These are phyloP conservation scores for Chenopodium suecicum DNA, from an alignment of 148 eudicot species.

Conservation along the genomic window DNA sequence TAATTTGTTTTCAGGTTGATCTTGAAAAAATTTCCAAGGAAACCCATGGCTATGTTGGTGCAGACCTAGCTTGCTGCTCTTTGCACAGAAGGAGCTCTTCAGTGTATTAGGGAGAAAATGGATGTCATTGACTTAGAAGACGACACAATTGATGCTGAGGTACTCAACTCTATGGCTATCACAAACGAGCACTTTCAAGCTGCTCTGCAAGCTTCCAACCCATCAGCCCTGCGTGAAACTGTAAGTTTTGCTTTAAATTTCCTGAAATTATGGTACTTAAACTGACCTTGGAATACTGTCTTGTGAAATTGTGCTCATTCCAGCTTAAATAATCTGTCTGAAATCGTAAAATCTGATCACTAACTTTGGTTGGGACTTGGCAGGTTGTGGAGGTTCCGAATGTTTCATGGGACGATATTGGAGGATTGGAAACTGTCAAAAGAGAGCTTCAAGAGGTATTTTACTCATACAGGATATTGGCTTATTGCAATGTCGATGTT, in stretches of 20 bases:
- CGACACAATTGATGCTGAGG: conserved; percentile 71
- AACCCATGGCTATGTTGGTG: conserved; percentile 77
- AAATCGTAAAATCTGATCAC: not conserved
- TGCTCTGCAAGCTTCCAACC: conserved; percentile 70
- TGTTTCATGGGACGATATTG: conserved; percentile 62
- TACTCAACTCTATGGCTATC: conserved; percentile 73
- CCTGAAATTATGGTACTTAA: not conserved
- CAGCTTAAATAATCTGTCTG: not conserved
- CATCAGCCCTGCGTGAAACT: conserved; percentile 80
- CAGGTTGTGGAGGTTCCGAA: conserved; percentile 79
- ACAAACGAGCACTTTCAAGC: conserved; percentile 61
- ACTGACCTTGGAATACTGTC: no score
- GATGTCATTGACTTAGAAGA: conserved; percentile 79
- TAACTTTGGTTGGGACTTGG: not conserved
- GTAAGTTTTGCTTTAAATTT: conserved; percentile 29
- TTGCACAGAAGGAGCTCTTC: conserved; percentile 78
- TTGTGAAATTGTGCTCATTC: no score
- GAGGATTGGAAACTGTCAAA: conserved; percentile 76
- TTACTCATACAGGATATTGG: not conserved
- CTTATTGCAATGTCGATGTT: not conserved
- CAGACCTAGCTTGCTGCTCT: conserved; percentile 78
- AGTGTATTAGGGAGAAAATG: conserved; percentile 86
- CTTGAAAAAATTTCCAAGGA: conserved; percentile 67
- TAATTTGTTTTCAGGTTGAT: conserved; percentile 47
- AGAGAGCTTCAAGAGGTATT: conserved; percentile 81